Percentiles rank a stretch among this genome's conserved stretches.
phyloP scores from a whole-genome alignment of 106 monocot genomes.

The Ottelia alismoides region DNA sequence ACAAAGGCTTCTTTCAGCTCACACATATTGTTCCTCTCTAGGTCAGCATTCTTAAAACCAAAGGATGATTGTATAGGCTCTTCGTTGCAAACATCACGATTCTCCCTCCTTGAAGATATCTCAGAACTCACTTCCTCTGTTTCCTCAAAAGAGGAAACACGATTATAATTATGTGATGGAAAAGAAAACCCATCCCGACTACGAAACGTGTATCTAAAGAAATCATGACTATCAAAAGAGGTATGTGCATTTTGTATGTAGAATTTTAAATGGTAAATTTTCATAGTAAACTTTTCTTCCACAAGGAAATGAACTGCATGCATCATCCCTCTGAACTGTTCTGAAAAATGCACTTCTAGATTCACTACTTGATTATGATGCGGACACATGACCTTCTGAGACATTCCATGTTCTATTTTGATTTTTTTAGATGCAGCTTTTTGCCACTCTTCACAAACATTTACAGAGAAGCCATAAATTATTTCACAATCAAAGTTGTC shows the following conservation, averaged over 20 bases:
- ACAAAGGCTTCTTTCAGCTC: too few species aligned
- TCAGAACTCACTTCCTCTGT: too few species aligned
- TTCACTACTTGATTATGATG: constrained; percentile 20
- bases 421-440: constrained; percentile 41
- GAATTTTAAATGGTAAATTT: background rate
- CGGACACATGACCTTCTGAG: constrained; percentile 12
- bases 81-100: too few species aligned
- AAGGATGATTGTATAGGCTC: too few species aligned
- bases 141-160: too few species aligned
- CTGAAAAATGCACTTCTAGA: constrained; percentile 10
- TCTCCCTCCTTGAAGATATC: too few species aligned
- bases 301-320: constrained; percentile 1
- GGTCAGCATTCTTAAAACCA: too few species aligned
- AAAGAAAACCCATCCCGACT: background rate
- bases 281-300: too few species aligned
- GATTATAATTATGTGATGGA: background rate
- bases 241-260: background rate
- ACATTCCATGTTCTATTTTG: background rate
- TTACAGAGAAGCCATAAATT: constrained; percentile 48
- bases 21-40: too few species aligned
- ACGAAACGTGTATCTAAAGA: background rate
- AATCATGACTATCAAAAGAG: too few species aligned
- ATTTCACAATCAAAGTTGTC: constrained; percentile 84
- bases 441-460: constrained; percentile 78
- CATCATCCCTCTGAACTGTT: background rate